Evolutionary conservation across 2,329 filamentous ascomycete species (phyloP), one percentile per base, ranked within the genome.

Genomic region (Aspergillus tamarii): DNA sequence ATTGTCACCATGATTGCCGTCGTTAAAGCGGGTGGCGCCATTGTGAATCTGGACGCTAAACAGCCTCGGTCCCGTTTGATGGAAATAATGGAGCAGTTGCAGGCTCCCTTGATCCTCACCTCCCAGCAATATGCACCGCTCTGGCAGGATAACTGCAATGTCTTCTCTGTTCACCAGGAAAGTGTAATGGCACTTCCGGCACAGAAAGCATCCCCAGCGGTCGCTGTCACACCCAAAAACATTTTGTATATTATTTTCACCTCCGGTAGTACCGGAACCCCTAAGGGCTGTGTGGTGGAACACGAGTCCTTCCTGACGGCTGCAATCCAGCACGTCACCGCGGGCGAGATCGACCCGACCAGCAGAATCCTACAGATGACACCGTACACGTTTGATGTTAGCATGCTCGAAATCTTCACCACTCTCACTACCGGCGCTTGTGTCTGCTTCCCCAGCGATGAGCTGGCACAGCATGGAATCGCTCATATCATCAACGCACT

Each of bases 251-350:
- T 96, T 56, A 91, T 94, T 0, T 96, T 96, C 75, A 91, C 88
- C 59, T 92, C 89, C 8, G 93, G 93, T 14, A 96, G 93, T 0
- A 96, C 93, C 0, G 93, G 93, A 1, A 81, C 92, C 55, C 92
- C 93, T 1, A 96, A 96, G 77, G 93, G 92, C 8, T 92, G 96
- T 16, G 89, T 91, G 83, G 82, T 96, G 32, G 89, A 87, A 2
- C 93, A 97, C 77, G 76, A 64, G 7, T 64, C 46, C 53, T 70
- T 61, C 32, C 62, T 59, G 14, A 65, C 65, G 43, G 60, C 56
- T 45, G 52, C 30, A n/a, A 32, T 4, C 21, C 62, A 39, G 14
- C 57, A 30, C n/a, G 57, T 39, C 60, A 61, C n/a, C 39, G 61
- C 50, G 34, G 64, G 60, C 59, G 56, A 80, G 62, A 70, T 65